phyloP scores from a whole-genome alignment of 2,329 filamentous ascomycete genomes.

The Beauveria medogensis region DNA sequence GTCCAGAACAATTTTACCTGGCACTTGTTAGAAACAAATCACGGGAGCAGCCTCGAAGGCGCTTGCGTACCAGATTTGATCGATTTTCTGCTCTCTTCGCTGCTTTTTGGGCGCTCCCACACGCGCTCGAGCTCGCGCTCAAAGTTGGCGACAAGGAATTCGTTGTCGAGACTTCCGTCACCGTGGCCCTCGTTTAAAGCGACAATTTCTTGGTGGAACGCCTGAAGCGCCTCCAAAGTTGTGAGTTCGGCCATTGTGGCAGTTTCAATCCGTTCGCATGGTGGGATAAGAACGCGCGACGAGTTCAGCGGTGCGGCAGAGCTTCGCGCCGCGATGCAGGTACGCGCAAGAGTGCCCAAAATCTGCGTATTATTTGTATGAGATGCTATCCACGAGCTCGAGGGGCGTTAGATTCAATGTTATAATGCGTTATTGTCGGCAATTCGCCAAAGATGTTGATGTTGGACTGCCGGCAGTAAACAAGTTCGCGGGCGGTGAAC shows the following conservation, averaged over 20 bases:
- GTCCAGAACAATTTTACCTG: slow-evolving; percentile 68
- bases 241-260: slow-evolving; percentile 63
- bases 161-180: slow-evolving; percentile 56
- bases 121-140: slow-evolving; percentile 63
- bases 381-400: neutral
- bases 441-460: neutral
- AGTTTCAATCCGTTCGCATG: slow-evolving; percentile 38
- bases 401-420: neutral
- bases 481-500: slow-evolving; percentile 24
- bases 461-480: slow-evolving; percentile 15
- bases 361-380: neutral
- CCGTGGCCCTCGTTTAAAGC: slow-evolving; percentile 62
- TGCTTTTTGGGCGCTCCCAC: slow-evolving; percentile 68
- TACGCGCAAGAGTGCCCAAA: neutral
- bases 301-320: neutral
- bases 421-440: neutral
- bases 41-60: neutral
- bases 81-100: slow-evolving; percentile 63
- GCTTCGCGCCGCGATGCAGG: neutral
- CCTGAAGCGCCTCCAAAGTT: slow-evolving; percentile 69
- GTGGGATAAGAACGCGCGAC: slow-evolving; percentile 16
- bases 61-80: slow-evolving; percentile 52
- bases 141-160: slow-evolving; percentile 61
- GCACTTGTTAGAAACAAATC: slow-evolving; percentile 12
- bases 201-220: slow-evolving; percentile 77